Percentiles rank a stretch among this genome's conserved stretches.
Conservation (phyloP, 108 stramenopile genomes). For the Cyclotella sp. region DNA sequence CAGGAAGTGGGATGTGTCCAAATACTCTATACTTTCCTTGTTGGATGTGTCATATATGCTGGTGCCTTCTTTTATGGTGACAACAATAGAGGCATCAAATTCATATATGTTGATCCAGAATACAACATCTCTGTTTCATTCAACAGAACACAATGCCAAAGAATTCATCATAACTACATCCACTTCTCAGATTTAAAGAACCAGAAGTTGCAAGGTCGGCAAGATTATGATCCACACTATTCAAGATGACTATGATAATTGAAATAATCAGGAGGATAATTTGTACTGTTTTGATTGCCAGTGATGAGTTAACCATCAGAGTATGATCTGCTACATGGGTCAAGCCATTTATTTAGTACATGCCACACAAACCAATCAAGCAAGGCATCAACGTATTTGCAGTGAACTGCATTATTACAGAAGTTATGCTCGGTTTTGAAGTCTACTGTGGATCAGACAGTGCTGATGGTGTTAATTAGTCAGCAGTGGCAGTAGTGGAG, state of each 20-base stretch:
- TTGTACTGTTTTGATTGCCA: neutral
- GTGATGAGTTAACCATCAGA: slow-evolving; percentile 11
- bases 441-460: slow-evolving; percentile 15
- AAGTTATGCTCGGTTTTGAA: neutral
- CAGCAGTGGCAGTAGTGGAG: neutral
- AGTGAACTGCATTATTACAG: neutral
- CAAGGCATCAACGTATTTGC: slow-evolving; percentile 26
- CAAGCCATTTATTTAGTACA: slow-evolving; percentile 20
- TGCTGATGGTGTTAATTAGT: neutral
- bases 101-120: too few relatives aligned
- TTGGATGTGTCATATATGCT: too few relatives aligned
- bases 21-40: too few relatives aligned
- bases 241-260: neutral
- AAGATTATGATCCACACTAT: slow-evolving; percentile 21
- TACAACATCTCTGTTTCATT: too few relatives aligned
- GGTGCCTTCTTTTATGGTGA: too few relatives aligned
- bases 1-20: too few relatives aligned
- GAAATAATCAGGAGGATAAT: slow-evolving; percentile 1
- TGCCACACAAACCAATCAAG: slow-evolving; percentile 38
- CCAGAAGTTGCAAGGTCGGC: neutral
- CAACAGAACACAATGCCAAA: slow-evolving; percentile 5
- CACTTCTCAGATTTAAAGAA: slow-evolving; percentile 21
- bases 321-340: slow-evolving; percentile 28
- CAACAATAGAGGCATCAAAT: too few relatives aligned
- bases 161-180: neutral